Percentiles rank a stretch among this genome's conserved stretches.
Conservation (phyloP, 345 rosid species). For the Melaleuca quinquenervia region DNA sequence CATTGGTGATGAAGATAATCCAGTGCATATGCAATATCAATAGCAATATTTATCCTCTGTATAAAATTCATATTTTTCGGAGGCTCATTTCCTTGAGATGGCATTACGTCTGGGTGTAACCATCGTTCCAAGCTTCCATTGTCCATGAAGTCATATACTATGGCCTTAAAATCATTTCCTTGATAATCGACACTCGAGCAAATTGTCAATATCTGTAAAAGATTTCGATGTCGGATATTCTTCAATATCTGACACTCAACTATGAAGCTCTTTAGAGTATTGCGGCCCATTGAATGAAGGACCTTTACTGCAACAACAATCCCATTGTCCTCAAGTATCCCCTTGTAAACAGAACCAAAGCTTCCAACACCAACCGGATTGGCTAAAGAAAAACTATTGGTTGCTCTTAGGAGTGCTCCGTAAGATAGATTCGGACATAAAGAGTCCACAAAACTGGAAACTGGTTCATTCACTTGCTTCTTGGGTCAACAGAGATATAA, state of each 20-base stretch:
- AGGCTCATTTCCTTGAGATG: background rate
- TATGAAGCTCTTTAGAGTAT: background rate
- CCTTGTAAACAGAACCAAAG: background rate
- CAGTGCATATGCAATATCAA: background rate
- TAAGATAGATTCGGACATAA: background rate
- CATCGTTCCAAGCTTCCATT: conserved; percentile 7
- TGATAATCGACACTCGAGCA: background rate
- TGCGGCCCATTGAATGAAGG: background rate
- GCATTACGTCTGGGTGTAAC: background rate
- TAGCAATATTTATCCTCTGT: background rate
- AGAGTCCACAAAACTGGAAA: background rate
- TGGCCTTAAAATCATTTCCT: background rate
- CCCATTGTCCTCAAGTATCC: background rate
- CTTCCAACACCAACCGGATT: background rate
- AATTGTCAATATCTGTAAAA: background rate
- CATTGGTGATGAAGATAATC: background rate
- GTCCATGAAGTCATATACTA: conserved; percentile 1
- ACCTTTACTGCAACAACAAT: background rate
- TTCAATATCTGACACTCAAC: background rate
- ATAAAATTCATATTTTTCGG: background rate
- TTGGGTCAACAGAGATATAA: background rate
- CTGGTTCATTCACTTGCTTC: background rate
- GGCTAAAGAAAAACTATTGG: background rate
- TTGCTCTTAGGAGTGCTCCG: background rate
- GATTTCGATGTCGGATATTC: background rate